Evolutionary conservation across 2,329 filamentous ascomycete genomes (phyloP), one percentile per base, ranked within the genome.

Genomic region (Aotearoamyces nothofagi): DNA sequence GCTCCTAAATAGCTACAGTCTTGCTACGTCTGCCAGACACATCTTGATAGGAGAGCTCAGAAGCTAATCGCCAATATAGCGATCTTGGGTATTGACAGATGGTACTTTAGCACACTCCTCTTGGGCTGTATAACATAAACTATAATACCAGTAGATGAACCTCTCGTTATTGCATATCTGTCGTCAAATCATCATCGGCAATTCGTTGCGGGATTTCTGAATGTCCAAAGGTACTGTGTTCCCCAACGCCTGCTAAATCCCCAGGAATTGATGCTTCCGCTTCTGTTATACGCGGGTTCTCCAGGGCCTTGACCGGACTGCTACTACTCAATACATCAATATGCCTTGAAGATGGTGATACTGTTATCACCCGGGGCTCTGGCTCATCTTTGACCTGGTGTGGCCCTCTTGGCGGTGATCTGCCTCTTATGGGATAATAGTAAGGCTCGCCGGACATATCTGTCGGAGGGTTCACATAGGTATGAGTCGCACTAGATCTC

Each of bases 391-490:
- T 15, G 23, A 8, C 13, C 13, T 8, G 23, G 7, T 9, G 8
- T 8, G 19, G 23, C 23, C 7, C 23, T 8, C 9, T 7, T 9
- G 30, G 16, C 16, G 30, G 30, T 9, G 30, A 32, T n/a, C 30
- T 27, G 11, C 30, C 30, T 29, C 30, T 32, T 20, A 14, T 23
- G 3, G 17, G 25, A 15, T 29, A 32, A 20, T 29, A 32, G 20
- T 32, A 32, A 12, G 30, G 25, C 26, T 32, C 30, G 16, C 26
- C 30, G 5, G 30, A 32, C 17, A 29, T 32, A 17, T 32, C 30
- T 11, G 30, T 29, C 15, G 30, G 26, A 17, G 30, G 22, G 13
- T 25, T 15, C 23, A 25, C 23, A 30, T 32, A 32, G 13, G 30
- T 32, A 22, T 32, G 30, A 20, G 30, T 32, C 8, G 24, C 29